phyloP scores from a whole-genome alignment of 257 asterid species.

The Capsicum pubescens region DNA sequence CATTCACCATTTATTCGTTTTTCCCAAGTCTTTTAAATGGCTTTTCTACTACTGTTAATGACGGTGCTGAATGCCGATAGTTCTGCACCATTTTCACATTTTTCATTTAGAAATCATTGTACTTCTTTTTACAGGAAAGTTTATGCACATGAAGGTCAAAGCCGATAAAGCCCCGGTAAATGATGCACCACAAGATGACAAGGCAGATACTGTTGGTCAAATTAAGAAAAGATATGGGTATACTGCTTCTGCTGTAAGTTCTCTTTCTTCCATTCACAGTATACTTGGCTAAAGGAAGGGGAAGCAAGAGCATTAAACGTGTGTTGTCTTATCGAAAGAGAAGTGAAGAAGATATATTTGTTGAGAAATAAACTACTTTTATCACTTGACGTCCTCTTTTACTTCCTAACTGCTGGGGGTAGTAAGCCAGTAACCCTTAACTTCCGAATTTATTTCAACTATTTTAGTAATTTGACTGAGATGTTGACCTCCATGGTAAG shows the following conservation, averaged over 20 bases:
- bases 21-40: background rate
- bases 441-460: background rate
- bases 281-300: background rate
- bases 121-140: constrained; percentile 55
- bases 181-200: constrained; percentile 63
- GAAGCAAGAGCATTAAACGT: background rate
- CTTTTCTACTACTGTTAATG: background rate
- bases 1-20: background rate
- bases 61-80: background rate
- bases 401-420: background rate
- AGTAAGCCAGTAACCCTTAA: background rate
- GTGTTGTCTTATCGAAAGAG: background rate
- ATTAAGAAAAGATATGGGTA: constrained; percentile 92
- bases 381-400: background rate
- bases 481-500: background rate
- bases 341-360: background rate
- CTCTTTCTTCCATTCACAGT: constrained; percentile 11
- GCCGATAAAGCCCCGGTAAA: constrained; percentile 55
- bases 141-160: constrained; percentile 60
- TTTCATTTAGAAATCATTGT: background rate
- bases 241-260: constrained; percentile 66
- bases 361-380: background rate
- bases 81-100: background rate
- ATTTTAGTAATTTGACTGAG: background rate
- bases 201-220: constrained; percentile 67